Base-by-base conservation (phyloP, 805 yeast species). In the Ascoidea tarda region DNA sequence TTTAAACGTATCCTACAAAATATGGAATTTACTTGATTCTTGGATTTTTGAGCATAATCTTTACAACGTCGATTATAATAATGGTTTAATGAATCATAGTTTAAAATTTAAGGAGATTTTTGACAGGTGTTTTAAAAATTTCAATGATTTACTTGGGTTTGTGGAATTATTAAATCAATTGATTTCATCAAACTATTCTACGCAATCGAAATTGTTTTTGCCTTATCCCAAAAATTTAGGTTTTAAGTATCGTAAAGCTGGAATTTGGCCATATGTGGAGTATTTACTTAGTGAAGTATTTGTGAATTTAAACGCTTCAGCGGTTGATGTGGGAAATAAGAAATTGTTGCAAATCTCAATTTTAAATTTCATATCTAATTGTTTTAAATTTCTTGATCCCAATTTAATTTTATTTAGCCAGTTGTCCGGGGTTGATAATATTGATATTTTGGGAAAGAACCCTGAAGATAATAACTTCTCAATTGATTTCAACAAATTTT, bases 251-350 rank as follows among this genome's bases (percentile, higher is more conserved):
- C 74, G 95, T 59, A 76, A 69, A 38, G 64, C 72, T 16, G 96
- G 96, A 1, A 66, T 88, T 5, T 79, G 89, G 78, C 88, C 93
- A 2, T 91, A 90, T 59, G 63, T 86, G 52, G 91, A 87, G 51
- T 88, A 78, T 59, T 63, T 89, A 12, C 61, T 85, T n/a, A 67
- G 74, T 10, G 85, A 84, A 47, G 78, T 89, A 0, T 78, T 89
- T 57, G 76, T 77, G 5, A 62, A 62, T 33, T 62, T 72, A 10
- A 55, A 68, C 38, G 67, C 60, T 16, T 64, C 61, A 49, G 58
- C 68, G 32, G 49, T 53, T 4, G 63, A 63, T 33, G 32, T 53
- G 2, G 60, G 54, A 0, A 75, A 74, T 14, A 70, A 66, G 50
- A 54, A 65, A 6, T 63, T 71, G 1, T 59, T 90, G 8, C 90